Evolutionary conservation across 2,329 filamentous ascomycete genomes (phyloP), one percentile per base, ranked within the genome.

Genomic region (Colletotrichum musicola): DNA sequence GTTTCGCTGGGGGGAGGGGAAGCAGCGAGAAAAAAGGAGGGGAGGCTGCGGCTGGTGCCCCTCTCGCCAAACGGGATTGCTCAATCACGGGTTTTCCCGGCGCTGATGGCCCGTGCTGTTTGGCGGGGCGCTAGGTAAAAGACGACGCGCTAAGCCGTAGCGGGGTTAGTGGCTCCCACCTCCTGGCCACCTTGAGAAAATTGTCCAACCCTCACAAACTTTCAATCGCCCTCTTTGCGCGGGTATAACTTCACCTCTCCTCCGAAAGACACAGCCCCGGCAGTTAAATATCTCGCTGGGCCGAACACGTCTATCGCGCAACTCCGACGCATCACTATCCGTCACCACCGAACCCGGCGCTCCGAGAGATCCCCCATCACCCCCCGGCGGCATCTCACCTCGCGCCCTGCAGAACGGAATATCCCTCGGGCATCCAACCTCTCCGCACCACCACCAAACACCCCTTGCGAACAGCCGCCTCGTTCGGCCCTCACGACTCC

Each of bases 231-330:
- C 76, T 77, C 80, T 75, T 76, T 77, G 77, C 62, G 74, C 77
- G 79, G 81, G 80, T 77, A 82, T 82, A 78, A 81, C 81, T 81
- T 79, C 76, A 73, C 63, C 62, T 78, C 80, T 77, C 7, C 78
- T 74, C 77, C 64, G 55, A 64, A 64, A 81, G 79, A 61, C 77
- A 78, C 79, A 81, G 80, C 80, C 79, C 77, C 78, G 76, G 75
- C 79, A 63, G 50, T 35, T 42, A 42, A 60, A 65, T 22, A 30
- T 46, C 30, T 57, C 53, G 63, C 67, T 68, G 67, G 67, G 67
- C 51, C 64, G n/a, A 35, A 14, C 78, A 25, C 75, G 75, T 74
- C 80, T 72, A 77, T 79, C 77, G 78, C 78, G 79, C 79, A 75
- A 73, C 72, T 72, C 73, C 10, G 30, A 35, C 30, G 65, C 71